A percentile compares a stretch with the other conserved stretches of the same genome.
phyloP scores from a whole-genome alignment of 106 monocot genomes.

The Platanthera zijinensis region DNA sequence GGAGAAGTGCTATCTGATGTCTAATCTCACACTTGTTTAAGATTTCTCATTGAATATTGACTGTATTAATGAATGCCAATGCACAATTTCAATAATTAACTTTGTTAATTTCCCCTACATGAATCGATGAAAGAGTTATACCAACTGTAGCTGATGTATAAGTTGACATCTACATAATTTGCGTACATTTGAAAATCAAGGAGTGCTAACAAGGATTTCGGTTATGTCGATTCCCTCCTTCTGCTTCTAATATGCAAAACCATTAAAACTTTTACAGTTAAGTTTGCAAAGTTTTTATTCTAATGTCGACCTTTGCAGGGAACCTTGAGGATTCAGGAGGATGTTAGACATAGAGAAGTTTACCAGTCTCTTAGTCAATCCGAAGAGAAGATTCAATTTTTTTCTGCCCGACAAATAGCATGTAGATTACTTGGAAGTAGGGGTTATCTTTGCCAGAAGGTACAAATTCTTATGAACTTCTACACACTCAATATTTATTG shows the following conservation, averaged over 20 bases:
- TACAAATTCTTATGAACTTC: conserved; percentile 2
- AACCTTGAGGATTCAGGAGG: conserved; percentile 56
- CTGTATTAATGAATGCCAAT: background rate
- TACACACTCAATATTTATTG: background rate
- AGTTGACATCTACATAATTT: background rate
- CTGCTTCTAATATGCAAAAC: too few species aligned
- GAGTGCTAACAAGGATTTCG: background rate
- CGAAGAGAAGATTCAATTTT: conserved; percentile 74
- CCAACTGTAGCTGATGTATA: background rate
- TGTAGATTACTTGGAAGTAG: conserved; percentile 82
- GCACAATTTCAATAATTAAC: background rate
- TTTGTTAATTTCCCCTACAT: background rate
- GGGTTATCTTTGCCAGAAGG: conserved; percentile 87
- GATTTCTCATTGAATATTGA: background rate
- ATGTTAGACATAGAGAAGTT: conserved; percentile 66
- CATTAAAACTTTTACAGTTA: background rate
- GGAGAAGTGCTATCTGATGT: background rate
- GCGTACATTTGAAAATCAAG: background rate
- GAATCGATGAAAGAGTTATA: background rate
- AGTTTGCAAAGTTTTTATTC: background rate
- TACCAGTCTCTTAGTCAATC: conserved; percentile 55
- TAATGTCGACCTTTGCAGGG: conserved; percentile 39
- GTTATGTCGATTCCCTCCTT: background rate
- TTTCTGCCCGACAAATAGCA: conserved; percentile 72
- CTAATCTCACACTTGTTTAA: background rate